Percentiles rank a stretch among this genome's conserved stretches.
Conservation (phyloP, 176 grass and related monocot genomes). For the Oryza punctata region DNA sequence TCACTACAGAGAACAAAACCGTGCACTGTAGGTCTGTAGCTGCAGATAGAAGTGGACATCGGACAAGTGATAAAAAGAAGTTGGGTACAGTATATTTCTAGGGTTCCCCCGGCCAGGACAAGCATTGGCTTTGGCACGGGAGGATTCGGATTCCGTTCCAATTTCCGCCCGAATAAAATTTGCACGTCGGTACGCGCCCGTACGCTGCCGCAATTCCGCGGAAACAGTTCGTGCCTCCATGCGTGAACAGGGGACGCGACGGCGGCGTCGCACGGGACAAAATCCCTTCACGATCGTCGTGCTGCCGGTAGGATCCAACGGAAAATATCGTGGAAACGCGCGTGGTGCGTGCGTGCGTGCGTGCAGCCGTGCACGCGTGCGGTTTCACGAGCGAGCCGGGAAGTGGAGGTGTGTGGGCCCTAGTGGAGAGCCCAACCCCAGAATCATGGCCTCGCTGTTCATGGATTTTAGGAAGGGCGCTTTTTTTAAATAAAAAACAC, state of each 20-base stretch:
- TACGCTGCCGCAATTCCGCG: conserved; percentile 32
- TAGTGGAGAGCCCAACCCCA: no score
- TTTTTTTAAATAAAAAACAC: no score
- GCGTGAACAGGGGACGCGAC: conserved; percentile 6
- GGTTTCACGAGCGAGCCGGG: not conserved
- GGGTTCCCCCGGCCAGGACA: conserved; percentile 7
- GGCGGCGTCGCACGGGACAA: conserved; percentile 34
- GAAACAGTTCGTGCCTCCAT: not conserved
- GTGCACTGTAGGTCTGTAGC: not conserved
- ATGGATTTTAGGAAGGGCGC: no score
- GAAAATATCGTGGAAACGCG: not conserved
- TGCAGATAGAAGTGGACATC: not conserved
- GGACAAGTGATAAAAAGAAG: not conserved
- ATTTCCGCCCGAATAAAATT: no score
- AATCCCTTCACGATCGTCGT: not conserved
- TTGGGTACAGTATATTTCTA: conserved; percentile 17
- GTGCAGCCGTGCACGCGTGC: not conserved
- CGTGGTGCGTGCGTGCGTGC: not conserved
- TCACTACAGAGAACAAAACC: not conserved
- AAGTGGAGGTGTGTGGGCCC: no score
- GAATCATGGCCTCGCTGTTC: no score
- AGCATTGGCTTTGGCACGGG: not conserved
- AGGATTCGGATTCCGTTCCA: conserved; percentile 17
- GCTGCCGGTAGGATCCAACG: not conserved
- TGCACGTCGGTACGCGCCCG: not conserved